These are phyloP conservation scores for Phytophthora parvispora DNA, from an alignment of 352 stramenopile species.

Conservation along the genomic window DNA sequence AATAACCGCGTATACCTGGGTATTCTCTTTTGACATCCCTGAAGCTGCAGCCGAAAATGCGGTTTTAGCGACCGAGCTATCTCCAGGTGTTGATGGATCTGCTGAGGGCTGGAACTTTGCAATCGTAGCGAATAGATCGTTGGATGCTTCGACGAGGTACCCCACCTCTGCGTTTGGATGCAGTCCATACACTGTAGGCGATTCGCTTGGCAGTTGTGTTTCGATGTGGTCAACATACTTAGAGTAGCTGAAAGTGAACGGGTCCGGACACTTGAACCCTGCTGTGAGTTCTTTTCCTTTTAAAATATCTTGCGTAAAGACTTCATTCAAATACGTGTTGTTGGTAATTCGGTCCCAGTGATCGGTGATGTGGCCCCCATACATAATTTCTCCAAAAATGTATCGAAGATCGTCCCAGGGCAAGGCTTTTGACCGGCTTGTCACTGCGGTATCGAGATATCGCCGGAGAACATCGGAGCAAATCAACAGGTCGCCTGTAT, in stretches of 20 bases:
- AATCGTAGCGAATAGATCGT: conserved; percentile 91
- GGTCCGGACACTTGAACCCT: conserved; percentile 88
- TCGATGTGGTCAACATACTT: conserved; percentile 95
- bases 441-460: conserved; percentile 63
- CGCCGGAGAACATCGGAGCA: conserved; percentile 85
- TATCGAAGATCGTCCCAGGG: conserved; percentile 90
- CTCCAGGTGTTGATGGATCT: conserved; percentile 60
- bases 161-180: conserved; percentile 88
- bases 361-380: conserved; percentile 89
- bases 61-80: conserved; percentile 23
- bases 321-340: conserved; percentile 71
- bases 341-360: conserved; percentile 89
- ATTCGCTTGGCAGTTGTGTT: conserved; percentile 67
- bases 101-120: conserved; percentile 85
- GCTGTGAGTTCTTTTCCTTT: conserved; percentile 57
- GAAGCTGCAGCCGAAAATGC: conserved; percentile 2
- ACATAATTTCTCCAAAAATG: conserved; percentile 96
- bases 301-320: conserved; percentile 78
- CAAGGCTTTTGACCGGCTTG: conserved; percentile 41
- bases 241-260: conserved; percentile 84
- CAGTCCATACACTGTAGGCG: conserved; percentile 74
- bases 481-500: conserved; percentile 95
- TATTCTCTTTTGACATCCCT: conserved; percentile 36
- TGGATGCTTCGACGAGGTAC: conserved; percentile 79
- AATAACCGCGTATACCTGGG: conserved; percentile 53